phyloP scores from a whole-genome alignment of 2,329 filamentous ascomycete genomes.

The Aspergillus niger region DNA sequence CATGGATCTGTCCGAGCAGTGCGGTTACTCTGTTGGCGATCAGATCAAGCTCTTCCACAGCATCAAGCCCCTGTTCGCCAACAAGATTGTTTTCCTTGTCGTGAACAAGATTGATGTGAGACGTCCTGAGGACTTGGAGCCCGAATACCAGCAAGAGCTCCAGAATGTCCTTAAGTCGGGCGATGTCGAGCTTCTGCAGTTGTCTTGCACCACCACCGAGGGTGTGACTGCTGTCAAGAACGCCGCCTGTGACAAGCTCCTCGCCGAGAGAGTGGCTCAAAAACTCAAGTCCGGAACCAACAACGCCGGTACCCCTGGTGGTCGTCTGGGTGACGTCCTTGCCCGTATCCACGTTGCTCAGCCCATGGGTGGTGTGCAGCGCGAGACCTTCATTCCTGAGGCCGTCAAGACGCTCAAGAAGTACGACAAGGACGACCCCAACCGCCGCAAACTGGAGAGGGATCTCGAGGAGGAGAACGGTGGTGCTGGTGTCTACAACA shows the following conservation, averaged over 20 bases:
- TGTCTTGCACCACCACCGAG: slow-evolving; percentile 93
- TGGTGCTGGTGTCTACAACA: slow-evolving; percentile 92
- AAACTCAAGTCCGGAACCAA: slow-evolving; percentile 91
- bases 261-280: slow-evolving; percentile 89
- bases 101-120: slow-evolving; percentile 98
- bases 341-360: slow-evolving; percentile 95
- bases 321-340: slow-evolving; percentile 85
- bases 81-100: slow-evolving; percentile 95
- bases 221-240: slow-evolving; percentile 96
- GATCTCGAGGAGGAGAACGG: slow-evolving; percentile 91
- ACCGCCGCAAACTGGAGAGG: slow-evolving; percentile 74
- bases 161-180: slow-evolving; percentile 79
- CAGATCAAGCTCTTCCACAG: slow-evolving; percentile 95
- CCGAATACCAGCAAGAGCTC: slow-evolving; percentile 74
- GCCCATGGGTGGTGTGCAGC: slow-evolving; percentile 76
- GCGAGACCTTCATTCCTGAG: slow-evolving; percentile 86
- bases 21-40: slow-evolving; percentile 87
- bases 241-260: slow-evolving; percentile 85
- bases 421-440: slow-evolving; percentile 88
- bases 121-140: slow-evolving; percentile 81
- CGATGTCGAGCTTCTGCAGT: slow-evolving; percentile 88
- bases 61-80: slow-evolving; percentile 94
- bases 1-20: slow-evolving; percentile 96
- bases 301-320: slow-evolving; percentile 72
- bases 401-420: slow-evolving; percentile 78